Conservation (phyloP, 1,139 yeast species). For the Geotrichum citri-aurantii region DNA sequence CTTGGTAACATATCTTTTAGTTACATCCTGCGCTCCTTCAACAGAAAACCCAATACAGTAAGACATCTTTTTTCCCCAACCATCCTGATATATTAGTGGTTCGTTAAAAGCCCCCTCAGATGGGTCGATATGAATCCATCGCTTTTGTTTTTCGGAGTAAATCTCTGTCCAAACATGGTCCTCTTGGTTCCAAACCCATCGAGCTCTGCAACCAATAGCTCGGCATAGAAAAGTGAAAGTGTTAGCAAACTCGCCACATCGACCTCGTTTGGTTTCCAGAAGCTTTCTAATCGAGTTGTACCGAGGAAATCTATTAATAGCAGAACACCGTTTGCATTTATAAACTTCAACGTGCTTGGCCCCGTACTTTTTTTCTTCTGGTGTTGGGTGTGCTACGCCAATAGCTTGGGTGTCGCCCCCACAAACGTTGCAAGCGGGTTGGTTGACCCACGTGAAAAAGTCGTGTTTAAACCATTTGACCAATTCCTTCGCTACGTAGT, state of each 20-base stretch:
- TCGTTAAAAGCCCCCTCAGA: conserved; percentile 85
- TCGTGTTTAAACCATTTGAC: conserved; percentile 69
- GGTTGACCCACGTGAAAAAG: conserved; percentile 79
- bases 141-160: conserved; percentile 50
- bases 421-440: conserved; percentile 59
- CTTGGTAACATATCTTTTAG: conserved; percentile 58
- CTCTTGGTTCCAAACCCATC: conserved; percentile 84
- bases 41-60: conserved; percentile 66
- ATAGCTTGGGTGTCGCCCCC: conserved; percentile 37
- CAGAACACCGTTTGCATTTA: conserved; percentile 49
- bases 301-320: conserved; percentile 59
- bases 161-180: conserved; percentile 95
- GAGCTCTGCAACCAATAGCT: conserved; percentile 55
- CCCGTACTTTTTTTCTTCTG: conserved; percentile 42
- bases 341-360: conserved; percentile 58
- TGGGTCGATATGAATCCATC: conserved; percentile 88
- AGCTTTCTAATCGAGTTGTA: conserved; percentile 63
- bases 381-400: conserved; percentile 39
- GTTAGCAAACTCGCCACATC: conserved; percentile 97
- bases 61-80: conserved; percentile 95
- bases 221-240: conserved; percentile 60
- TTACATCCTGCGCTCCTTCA: conserved; percentile 61
- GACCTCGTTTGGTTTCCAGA: conserved; percentile 57
- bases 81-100: conserved; percentile 67
- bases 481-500: conserved; percentile 60